Conservation (phyloP, 176 grass and related monocot species). For the Carex littledalei region DNA sequence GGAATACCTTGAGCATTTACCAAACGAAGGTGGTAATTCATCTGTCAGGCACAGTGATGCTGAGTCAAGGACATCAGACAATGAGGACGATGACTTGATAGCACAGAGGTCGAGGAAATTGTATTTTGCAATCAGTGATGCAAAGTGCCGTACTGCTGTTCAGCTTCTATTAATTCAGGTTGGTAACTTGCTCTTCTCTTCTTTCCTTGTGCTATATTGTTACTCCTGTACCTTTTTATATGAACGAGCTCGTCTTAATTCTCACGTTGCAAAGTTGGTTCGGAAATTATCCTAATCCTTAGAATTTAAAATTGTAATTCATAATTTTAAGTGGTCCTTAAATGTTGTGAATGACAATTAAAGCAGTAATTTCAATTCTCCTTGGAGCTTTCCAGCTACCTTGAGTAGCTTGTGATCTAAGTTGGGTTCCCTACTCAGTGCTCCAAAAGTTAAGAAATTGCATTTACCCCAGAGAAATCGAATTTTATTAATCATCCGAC, state of each 20-base stretch:
- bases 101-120: slow-evolving; percentile 66
- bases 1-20: slow-evolving; percentile 55
- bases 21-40: slow-evolving; percentile 49
- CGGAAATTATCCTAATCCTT: background rate
- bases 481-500: background rate
- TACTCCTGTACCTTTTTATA: background rate
- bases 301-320: background rate
- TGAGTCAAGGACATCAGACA: slow-evolving; percentile 40
- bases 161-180: slow-evolving; percentile 99
- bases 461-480: background rate
- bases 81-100: slow-evolving; percentile 58
- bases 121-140: slow-evolving; percentile 87
- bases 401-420: background rate
- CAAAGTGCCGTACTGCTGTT: slow-evolving; percentile 92
- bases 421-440: background rate
- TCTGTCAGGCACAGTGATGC: slow-evolving; percentile 45
- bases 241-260: background rate
- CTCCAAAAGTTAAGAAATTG: background rate
- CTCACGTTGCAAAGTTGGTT: background rate
- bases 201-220: slow-evolving; percentile 4
- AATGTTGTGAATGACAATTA: background rate
- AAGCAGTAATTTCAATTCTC: slow-evolving; percentile 3
- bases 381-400: background rate
- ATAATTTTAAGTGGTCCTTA: background rate
- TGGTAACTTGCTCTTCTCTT: slow-evolving; percentile 18